phyloP scores from a whole-genome alignment of 805 yeast species.

The Jamesozyma jinghongensis region DNA sequence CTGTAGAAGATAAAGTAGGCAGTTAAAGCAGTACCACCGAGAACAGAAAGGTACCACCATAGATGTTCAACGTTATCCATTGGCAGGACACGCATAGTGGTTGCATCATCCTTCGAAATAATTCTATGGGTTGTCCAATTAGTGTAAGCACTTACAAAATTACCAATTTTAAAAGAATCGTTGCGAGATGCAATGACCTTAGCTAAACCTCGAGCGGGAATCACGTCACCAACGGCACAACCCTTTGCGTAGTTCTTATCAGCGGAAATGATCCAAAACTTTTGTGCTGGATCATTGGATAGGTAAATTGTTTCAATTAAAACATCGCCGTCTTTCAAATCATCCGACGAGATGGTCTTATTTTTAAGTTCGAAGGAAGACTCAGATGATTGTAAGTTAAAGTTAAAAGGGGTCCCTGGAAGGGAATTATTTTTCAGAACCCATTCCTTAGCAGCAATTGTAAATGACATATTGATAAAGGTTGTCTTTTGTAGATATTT shows the following conservation, averaged over 20 bases:
- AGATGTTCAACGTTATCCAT: constrained; percentile 28
- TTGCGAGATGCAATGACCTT: constrained; percentile 41
- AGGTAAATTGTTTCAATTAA: constrained; percentile 38
- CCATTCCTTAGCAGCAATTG: constrained; percentile 26
- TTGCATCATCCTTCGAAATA: constrained; percentile 14
- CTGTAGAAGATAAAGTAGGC: constrained; percentile 48
- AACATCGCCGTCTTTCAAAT: constrained; percentile 34
- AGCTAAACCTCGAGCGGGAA: constrained; percentile 44
- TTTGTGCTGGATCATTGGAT: constrained; percentile 57
- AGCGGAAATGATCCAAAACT: constrained; percentile 41
- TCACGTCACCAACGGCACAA: constrained; percentile 35
- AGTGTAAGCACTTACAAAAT: constrained; percentile 32
- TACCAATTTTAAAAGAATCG: constrained; percentile 36
- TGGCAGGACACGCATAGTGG: constrained; percentile 7
- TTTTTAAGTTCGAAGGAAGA: constrained; percentile 26
- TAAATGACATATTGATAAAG: constrained; percentile 6
- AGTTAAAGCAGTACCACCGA: constrained; percentile 53
- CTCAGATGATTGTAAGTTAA: constrained; percentile 17
- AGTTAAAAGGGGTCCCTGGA: constrained; percentile 21
- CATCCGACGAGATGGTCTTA: constrained; percentile 14
- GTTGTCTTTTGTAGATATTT: too few species aligned
- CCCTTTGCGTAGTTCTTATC: constrained; percentile 27
- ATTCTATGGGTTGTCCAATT: constrained; percentile 44
- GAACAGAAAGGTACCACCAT: constrained; percentile 37
- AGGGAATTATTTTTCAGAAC: constrained; percentile 23